Base-by-base conservation (phyloP, 768 basidiomycete genomes). In the Xanthoconium stramineum region DNA sequence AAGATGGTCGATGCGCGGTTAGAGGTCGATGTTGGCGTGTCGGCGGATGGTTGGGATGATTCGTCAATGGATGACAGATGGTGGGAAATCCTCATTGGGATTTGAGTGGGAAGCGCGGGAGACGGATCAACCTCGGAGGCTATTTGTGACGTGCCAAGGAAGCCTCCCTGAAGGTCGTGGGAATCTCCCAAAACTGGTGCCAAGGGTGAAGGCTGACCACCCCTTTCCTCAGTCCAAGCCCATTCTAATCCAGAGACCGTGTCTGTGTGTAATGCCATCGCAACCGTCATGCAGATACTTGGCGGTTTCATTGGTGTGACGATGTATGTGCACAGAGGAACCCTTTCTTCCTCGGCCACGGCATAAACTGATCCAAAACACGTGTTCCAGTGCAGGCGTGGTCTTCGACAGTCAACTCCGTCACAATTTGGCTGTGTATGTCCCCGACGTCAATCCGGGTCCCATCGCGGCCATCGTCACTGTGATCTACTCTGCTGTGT, bases 261-360 rank as follows among this genome's bases (percentile, higher is more conserved):
- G 1, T 38, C 55, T 15, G 29, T 57, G 13, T 60, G 40, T 13
- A 57, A 51, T 14, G 54, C 56, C 15, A 49, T 58, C 32, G 59
- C 52, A 5, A 52, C 50, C 5, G 50, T 58, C 47, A 53, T 55
- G 57, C 59, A 53, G 45, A 61, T 61, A 28, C 44, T 61, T 13
- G 59, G 53, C 42, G 59, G 52, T 2, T 58, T 56, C 28, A 39
- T 63, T 17, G 57, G 54, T 7, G 30, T 59, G 8, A 58, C 50
- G 10, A 47, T 58, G 60, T 58, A 47, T 19, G 37, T 2, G 4
- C 14, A 11, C 37, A 40, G 19, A 32, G 9, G 19, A 20, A 54
- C 11, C 12, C 8, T 10, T 37, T 20, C 13, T 24, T 24, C 24
- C 24, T 24, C 24, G 24, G 24, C 24, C n/a, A 11, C 19, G 2